These are phyloP conservation scores for Misopates orontium DNA, from an alignment of 257 asterid genomes.

Conservation along the genomic window DNA sequence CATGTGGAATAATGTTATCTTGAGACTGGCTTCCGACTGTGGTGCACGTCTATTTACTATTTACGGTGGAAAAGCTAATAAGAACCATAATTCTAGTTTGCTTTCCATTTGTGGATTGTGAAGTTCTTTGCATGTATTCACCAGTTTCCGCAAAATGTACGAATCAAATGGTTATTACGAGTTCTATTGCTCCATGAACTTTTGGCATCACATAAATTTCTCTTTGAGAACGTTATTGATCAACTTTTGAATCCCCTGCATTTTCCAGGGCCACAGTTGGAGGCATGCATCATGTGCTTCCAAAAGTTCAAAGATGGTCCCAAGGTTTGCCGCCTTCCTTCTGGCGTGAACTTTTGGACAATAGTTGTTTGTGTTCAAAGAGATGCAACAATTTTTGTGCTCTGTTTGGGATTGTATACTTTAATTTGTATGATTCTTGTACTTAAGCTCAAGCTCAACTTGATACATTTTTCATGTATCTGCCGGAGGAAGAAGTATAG, in stretches of 20 bases:
- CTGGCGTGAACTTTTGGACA: conserved; percentile 50
- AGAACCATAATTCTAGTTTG: neutral
- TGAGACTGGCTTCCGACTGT: neutral
- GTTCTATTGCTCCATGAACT: conserved; percentile 28
- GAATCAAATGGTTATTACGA: neutral
- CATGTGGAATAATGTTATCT: conserved; percentile 6
- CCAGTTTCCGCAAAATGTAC: neutral
- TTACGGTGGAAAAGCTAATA: neutral
- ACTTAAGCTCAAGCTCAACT: conserved; percentile 16
- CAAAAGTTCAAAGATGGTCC: conserved; percentile 50
- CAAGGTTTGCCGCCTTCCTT: conserved; percentile 52
- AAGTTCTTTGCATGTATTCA: neutral
- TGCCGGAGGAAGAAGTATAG: neutral
- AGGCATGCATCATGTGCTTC: conserved; percentile 64
- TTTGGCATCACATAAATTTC: conserved; percentile 38
- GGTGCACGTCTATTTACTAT: neutral
- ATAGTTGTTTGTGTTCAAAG: conserved; percentile 43
- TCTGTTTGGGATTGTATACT: conserved; percentile 43
- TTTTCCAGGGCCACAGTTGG: conserved; percentile 65
- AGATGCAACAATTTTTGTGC: conserved; percentile 43
- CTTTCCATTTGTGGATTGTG: neutral
- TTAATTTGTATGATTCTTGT: conserved; percentile 16
- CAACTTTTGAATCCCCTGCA: conserved; percentile 40
- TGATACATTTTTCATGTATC: conserved; percentile 12
- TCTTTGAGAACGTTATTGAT: conserved; percentile 42